phyloP scores from a whole-genome alignment of 78 protist genomes.

The Chrysochromulina parva region DNA sequence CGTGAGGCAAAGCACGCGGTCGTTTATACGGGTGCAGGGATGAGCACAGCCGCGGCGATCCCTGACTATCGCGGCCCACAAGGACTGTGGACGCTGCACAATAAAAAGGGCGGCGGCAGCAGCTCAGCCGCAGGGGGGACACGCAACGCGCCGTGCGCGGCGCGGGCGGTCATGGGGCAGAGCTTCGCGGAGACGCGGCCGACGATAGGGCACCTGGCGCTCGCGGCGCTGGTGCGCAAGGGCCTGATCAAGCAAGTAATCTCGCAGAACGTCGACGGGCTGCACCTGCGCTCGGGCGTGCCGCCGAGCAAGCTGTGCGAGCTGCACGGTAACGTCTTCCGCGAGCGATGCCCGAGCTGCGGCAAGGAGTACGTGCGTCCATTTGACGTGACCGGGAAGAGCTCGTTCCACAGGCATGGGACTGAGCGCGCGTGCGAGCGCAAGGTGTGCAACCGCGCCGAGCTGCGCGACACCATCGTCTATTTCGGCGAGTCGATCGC shows the following conservation, averaged over 20 bases:
- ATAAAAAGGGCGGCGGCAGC: background rate
- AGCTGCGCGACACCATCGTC: conserved; percentile 51
- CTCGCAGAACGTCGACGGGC: conserved; percentile 43
- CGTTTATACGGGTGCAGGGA: conserved; percentile 65
- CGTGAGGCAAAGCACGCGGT: background rate
- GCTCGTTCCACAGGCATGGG: conserved; percentile 14
- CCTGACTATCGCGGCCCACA: conserved; percentile 64
- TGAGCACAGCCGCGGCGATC: conserved; percentile 47
- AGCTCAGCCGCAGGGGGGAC: background rate
- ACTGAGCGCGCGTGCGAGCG: conserved; percentile 29
- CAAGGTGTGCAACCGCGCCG: background rate
- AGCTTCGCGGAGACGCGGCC: background rate
- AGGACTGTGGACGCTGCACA: background rate
- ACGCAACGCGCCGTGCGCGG: background rate
- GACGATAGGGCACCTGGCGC: conserved; percentile 44
- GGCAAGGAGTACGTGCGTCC: background rate
- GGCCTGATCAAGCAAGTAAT: no score
- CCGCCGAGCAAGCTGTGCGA: background rate
- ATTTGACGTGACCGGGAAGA: background rate
- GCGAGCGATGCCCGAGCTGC: conserved; percentile 34
- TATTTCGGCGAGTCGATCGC: conserved; percentile 55
- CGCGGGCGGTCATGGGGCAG: background rate
- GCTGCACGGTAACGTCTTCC: conserved; percentile 49
- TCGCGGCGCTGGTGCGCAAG: background rate
- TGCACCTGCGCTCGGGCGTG: conserved; percentile 41